Evolutionary conservation across 1,139 yeast species (phyloP).

Genomic region (Yamadazyma atlantica): DNA sequence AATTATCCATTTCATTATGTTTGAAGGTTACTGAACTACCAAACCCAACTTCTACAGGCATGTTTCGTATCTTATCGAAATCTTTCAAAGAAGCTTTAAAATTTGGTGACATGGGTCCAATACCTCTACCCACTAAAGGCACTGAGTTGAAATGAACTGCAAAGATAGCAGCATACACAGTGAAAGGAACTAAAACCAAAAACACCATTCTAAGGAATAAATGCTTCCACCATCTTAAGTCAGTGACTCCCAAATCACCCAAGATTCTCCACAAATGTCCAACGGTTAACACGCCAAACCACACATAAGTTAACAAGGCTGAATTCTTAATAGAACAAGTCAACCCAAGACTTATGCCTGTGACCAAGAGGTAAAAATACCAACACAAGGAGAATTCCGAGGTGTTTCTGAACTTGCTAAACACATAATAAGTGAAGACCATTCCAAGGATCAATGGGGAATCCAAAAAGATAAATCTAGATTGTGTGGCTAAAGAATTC

Average conservation of each 20-base stretch:
- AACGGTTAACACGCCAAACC: constrained; percentile 46
- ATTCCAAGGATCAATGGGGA: constrained; percentile 49
- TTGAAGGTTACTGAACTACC: constrained; percentile 70
- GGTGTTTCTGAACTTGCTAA: constrained; percentile 39
- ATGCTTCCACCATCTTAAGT: constrained; percentile 29
- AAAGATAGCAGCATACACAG: constrained; percentile 49
- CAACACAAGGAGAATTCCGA: constrained; percentile 42
- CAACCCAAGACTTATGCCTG: constrained; percentile 56
- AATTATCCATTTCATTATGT: constrained; percentile 61
- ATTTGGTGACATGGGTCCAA: constrained; percentile 52
- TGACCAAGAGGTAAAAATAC: constrained; percentile 38
- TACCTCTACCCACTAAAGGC: constrained; percentile 50
- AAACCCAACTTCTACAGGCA: constrained; percentile 53
- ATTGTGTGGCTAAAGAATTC: constrained; percentile 51
- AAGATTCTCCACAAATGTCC: constrained; percentile 54
- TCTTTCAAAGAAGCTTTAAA: constrained; percentile 55
- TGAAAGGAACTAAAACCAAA: constrained; percentile 47
- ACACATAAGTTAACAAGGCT: constrained; percentile 52
- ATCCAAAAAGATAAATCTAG: constrained; percentile 52
- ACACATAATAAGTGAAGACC: constrained; percentile 41
- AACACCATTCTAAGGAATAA: constrained; percentile 28
- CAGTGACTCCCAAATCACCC: constrained; percentile 54
- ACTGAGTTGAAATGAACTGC: constrained; percentile 50
- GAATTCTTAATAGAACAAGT: constrained; percentile 51
- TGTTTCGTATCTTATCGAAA: constrained; percentile 32